A percentile compares a stretch with the other conserved stretches of the same genome.
Evolutionary conservation across 2,329 filamentous ascomycete genomes (phyloP).

Genomic region (Claviceps digitariae): DNA sequence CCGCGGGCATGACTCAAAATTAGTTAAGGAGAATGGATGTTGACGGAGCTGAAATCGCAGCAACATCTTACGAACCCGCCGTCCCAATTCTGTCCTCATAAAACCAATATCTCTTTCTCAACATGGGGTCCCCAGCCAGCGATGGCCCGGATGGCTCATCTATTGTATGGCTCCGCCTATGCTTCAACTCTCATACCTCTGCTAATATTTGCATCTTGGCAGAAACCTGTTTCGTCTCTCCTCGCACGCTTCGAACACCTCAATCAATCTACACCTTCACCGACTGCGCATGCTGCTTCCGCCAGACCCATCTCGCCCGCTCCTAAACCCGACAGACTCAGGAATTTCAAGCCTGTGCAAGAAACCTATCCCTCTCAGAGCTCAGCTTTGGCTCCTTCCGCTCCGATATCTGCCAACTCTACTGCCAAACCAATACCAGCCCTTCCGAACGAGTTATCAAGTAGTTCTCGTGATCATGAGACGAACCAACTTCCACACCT

Average conservation of each 20-base stretch:
- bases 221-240: constrained; percentile 74
- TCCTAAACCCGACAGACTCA: constrained; percentile 29
- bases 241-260: constrained; percentile 73
- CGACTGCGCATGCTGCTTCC: constrained; percentile 11
- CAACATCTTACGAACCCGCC: background rate
- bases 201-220: background rate
- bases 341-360: constrained; percentile 26
- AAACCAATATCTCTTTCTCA: constrained; percentile 12
- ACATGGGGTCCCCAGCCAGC: constrained; percentile 19
- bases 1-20: constrained; percentile 5
- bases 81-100: constrained; percentile 2
- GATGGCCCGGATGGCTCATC: constrained; percentile 64
- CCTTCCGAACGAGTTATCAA: constrained; percentile 7
- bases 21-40: constrained; percentile 6
- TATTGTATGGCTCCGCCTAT: constrained; percentile 42
- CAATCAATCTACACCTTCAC: constrained; percentile 12
- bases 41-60: constrained; percentile 2
- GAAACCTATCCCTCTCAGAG: constrained; percentile 12
- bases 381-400: background rate
- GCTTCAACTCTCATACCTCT: background rate
- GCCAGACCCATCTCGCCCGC: constrained; percentile 24
- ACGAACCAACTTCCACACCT: constrained; percentile 11
- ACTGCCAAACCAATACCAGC: constrained; percentile 16
- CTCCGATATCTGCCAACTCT: constrained; percentile 4
- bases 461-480: constrained; percentile 12